Conservation (phyloP, 2,329 filamentous ascomycete species). For the Cryphonectria radicalis region DNA sequence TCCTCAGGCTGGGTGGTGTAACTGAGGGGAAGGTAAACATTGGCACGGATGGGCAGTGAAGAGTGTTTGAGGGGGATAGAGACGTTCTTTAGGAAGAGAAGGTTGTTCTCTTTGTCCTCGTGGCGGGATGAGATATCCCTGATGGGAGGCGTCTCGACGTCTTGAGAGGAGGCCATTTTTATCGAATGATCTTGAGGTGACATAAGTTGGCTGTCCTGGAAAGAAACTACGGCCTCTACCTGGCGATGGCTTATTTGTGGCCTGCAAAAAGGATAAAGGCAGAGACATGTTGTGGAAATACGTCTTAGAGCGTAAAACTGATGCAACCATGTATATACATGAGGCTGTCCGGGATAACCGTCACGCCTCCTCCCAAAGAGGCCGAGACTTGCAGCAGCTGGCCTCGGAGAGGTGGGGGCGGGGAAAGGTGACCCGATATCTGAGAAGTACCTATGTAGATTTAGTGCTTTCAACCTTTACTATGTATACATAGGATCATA, state of each 20-base stretch:
- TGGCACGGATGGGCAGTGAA: conserved; percentile 36
- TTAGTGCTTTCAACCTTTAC: not conserved
- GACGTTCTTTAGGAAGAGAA: conserved; percentile 36
- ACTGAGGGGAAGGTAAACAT: conserved; percentile 36
- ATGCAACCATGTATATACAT: not conserved
- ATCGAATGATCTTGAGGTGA: not conserved
- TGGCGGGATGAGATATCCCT: conserved; percentile 30
- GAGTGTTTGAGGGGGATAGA: conserved; percentile 36
- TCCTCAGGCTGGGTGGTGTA: conserved; percentile 26
- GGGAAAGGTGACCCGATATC: conserved; percentile 22
- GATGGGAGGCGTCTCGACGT: conserved; percentile 28
- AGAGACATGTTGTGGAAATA: not conserved
- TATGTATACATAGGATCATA: not conserved
- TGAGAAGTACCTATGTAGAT: not conserved
- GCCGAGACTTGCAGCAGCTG: conserved; percentile 5
- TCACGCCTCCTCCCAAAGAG: not conserved
- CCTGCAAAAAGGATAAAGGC: not conserved
- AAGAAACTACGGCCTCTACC: not conserved
- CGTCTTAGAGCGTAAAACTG: not conserved
- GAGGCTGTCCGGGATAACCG: conserved; percentile 12
- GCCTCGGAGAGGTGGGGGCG: conserved; percentile 30
- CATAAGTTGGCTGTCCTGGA: not conserved
- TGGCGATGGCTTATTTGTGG: not conserved
- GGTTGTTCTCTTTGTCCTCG: conserved; percentile 29
- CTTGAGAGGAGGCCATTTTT: conserved; percentile 14